These are phyloP conservation scores for Stephania japonica DNA, from an alignment of 164 flowering plant genomes.

Conservation along the genomic window DNA sequence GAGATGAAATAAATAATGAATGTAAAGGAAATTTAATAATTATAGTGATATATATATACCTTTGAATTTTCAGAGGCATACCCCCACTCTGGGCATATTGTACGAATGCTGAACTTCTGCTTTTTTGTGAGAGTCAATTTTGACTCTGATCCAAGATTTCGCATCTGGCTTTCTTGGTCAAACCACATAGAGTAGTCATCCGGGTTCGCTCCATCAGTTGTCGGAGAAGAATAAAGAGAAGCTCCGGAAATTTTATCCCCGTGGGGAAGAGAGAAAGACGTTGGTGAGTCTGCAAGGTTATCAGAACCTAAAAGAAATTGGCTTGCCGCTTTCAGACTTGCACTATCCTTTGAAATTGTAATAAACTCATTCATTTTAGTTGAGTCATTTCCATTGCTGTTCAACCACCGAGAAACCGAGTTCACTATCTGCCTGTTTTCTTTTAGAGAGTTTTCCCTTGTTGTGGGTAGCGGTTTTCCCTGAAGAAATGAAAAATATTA, in stretches of 20 bases:
- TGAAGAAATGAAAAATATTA: constrained; percentile 17
- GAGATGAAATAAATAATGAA: not conserved
- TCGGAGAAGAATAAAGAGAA: constrained; percentile 30
- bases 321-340: constrained; percentile 14
- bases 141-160: constrained; percentile 29
- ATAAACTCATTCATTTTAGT: constrained; percentile 17
- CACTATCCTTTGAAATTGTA: constrained; percentile 11
- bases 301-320: constrained; percentile 23
- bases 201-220: constrained; percentile 24
- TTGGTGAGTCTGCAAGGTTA: constrained; percentile 28
- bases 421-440: constrained; percentile 23
- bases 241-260: constrained; percentile 25
- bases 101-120: constrained; percentile 65
- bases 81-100: constrained; percentile 91
- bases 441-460: constrained; percentile 6
- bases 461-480: constrained; percentile 26
- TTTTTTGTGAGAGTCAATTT: constrained; percentile 47
- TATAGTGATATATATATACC: constrained; percentile 48
- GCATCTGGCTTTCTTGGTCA: constrained; percentile 36
- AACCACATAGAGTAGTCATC: constrained; percentile 29
- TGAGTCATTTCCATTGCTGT: constrained; percentile 16
- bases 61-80: constrained; percentile 62
- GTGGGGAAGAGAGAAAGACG: constrained; percentile 27
- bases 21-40: not conserved
- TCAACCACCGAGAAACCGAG: constrained; percentile 17